These are phyloP conservation scores for Globisporangium okanoganense DNA, from an alignment of 352 stramenopile genomes.

Conservation along the genomic window DNA sequence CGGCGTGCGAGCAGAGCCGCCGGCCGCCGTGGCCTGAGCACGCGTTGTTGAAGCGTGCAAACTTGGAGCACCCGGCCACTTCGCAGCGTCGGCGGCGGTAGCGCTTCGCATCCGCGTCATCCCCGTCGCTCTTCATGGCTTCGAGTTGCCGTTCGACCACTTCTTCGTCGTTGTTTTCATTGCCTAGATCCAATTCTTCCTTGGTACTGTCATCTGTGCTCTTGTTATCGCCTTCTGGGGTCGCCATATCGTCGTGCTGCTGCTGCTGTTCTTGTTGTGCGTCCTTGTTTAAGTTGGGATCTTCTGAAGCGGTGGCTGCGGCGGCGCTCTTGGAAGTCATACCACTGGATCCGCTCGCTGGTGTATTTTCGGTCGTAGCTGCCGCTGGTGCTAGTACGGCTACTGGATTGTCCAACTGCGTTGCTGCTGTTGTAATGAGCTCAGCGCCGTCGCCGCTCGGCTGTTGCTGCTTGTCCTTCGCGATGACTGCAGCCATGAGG, in stretches of 20 bases:
- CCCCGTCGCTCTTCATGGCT: neutral
- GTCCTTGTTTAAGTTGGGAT: neutral
- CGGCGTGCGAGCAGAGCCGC: conserved; percentile 66
- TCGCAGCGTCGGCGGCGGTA: conserved; percentile 66
- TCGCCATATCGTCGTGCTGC: neutral
- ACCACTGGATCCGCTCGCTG: conserved; percentile 6
- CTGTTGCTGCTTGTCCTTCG: conserved; percentile 47
- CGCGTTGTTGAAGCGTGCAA: conserved; percentile 75
- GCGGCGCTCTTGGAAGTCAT: too few relatives aligned
- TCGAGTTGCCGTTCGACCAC: neutral
- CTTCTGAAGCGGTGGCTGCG: neutral
- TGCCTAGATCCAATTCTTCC: neutral
- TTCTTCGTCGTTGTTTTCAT: conserved; percentile 1
- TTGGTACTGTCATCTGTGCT: neutral
- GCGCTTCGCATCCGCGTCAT: conserved; percentile 31
- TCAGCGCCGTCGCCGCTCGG: conserved; percentile 2
- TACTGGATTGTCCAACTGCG: conserved; percentile 14
- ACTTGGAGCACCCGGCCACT: conserved; percentile 65
- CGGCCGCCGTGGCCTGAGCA: conserved; percentile 68
- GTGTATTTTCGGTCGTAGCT: conserved; percentile 8
- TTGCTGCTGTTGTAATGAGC: neutral
- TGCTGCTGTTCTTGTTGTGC: neutral
- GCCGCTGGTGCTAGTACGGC: neutral
- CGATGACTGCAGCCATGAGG: conserved; percentile 69
- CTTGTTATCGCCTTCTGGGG: neutral